phyloP scores from a whole-genome alignment of 768 basidiomycete species.

The Boletales sp. region DNA sequence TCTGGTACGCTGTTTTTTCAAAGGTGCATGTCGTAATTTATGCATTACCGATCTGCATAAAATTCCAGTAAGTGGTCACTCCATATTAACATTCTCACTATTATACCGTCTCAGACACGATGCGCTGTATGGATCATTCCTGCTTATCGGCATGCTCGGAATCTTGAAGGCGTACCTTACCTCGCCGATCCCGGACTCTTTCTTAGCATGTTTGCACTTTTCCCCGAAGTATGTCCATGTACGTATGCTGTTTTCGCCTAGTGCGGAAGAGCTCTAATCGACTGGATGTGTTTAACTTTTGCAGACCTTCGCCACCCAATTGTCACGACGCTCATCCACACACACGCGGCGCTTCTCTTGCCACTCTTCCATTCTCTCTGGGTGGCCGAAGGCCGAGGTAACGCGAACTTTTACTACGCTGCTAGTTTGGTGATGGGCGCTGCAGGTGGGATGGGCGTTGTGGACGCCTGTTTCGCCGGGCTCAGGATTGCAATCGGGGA shows the following conservation, averaged over 20 bases:
- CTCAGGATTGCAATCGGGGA: conserved; percentile 67
- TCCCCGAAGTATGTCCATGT: conserved; percentile 85
- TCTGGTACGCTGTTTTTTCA: background rate
- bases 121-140: conserved; percentile 72
- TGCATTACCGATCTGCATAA: conserved; percentile 78
- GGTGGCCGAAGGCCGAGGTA: conserved; percentile 88
- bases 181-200: conserved; percentile 88
- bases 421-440: conserved; percentile 91
- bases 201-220: conserved; percentile 73
- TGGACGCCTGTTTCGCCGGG: conserved; percentile 84
- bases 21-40: conserved; percentile 84
- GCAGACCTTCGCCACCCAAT: conserved; percentile 83
- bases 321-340: conserved; percentile 75
- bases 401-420: conserved; percentile 98
- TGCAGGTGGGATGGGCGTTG: conserved; percentile 76
- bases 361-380: conserved; percentile 92
- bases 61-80: conserved; percentile 63
- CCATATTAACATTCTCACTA: background rate
- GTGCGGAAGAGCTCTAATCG: background rate
- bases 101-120: conserved; percentile 57
- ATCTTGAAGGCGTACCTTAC: conserved; percentile 93
- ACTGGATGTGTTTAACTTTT: background rate
- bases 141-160: conserved; percentile 73
- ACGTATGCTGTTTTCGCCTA: conserved; percentile 31
- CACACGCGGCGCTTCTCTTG: conserved; percentile 80